Base-by-base conservation (phyloP, 2,329 filamentous ascomycete species). In the Paraconiothyrium sp. region DNA sequence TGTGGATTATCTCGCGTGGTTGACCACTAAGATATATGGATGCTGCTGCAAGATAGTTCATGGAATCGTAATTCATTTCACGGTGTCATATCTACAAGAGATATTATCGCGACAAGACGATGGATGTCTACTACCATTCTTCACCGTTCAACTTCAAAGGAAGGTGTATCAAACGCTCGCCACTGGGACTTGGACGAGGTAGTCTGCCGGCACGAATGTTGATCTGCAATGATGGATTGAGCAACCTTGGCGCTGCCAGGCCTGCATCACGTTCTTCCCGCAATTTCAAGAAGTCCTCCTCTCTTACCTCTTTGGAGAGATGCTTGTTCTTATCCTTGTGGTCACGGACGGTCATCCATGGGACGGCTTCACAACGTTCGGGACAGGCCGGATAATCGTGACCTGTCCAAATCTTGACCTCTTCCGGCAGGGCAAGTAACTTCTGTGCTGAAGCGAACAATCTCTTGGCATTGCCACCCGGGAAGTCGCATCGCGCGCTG, bases 151-250 rank as follows among this genome's bases (percentile, higher is more conserved):
- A 37, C 4, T 37, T 37, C 35, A 37, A 37, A 37, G 35, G 35
- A 37, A 37, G 35, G 35, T 37, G 35, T 4, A 37, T 37, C 35
- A 37, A 37, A 3, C 35, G 35, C 35, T 37, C 35, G 14, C 35
- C 35, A 37, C 35, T 37, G 35, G 35, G 35, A 37, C 3, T 37
- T 37, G 35, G 35, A 37, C 35, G 35, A 37, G 35, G 35, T 37
- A 37, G 35, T 37, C 8, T 37, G 35, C 78, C 78, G 0, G 70
- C 79, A n/a, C 78, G 73, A 43, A 81, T 70, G 58, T 81, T 81
- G 8, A 81, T 62, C 65, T 81, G 79, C 67, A 81, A 59, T 1
- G 77, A 73, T 48, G 73, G 77, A 58, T 79, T 72, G 37, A 81
- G 55, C 58, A 82, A 57, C 41, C 64, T 74, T 2, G 78, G 79